Percentiles rank a stretch among this genome's conserved stretches.
Conservation (phyloP, 2,329 filamentous ascomycete species). For the Phaeosphaeria sp. region DNA sequence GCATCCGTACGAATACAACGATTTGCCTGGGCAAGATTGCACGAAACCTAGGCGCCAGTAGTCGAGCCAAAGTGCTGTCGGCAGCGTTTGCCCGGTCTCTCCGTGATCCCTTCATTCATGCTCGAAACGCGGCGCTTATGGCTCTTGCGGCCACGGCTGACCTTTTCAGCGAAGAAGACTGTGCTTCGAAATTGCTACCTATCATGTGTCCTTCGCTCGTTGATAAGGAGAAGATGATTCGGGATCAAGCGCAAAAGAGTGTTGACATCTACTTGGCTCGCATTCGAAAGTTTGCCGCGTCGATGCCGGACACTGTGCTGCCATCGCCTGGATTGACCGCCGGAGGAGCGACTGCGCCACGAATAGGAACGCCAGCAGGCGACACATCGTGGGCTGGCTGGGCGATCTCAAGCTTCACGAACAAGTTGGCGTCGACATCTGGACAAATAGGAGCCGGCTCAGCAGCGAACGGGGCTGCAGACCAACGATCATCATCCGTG, state of each 20-base stretch:
- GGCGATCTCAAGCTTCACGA: constrained; percentile 98
- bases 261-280: constrained; percentile 85
- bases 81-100: constrained; percentile 91
- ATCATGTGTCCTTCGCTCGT: constrained; percentile 83
- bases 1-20: constrained; percentile 96
- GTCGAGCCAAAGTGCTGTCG: constrained; percentile 86
- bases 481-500: constrained; percentile 57
- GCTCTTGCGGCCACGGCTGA: constrained; percentile 86
- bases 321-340: constrained; percentile 66
- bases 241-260: constrained; percentile 89
- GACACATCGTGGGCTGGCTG: constrained; percentile 85
- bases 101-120: constrained; percentile 93
- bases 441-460: constrained; percentile 77
- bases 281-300: constrained; percentile 77
- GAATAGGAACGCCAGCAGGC: constrained; percentile 80
- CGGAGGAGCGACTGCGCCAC: constrained; percentile 61
- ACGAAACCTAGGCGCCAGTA: constrained; percentile 77
- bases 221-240: constrained; percentile 93
- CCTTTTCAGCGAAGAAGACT: constrained; percentile 88
- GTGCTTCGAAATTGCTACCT: constrained; percentile 82
- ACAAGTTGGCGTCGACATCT: constrained; percentile 83
- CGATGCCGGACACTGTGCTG: constrained; percentile 80
- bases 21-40: constrained; percentile 98
- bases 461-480: constrained; percentile 46
- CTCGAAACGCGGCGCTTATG: constrained; percentile 85